phyloP scores from a whole-genome alignment of 1,284 basidiomycete species.

The Cutaneotrichosporon cavernicola region DNA sequence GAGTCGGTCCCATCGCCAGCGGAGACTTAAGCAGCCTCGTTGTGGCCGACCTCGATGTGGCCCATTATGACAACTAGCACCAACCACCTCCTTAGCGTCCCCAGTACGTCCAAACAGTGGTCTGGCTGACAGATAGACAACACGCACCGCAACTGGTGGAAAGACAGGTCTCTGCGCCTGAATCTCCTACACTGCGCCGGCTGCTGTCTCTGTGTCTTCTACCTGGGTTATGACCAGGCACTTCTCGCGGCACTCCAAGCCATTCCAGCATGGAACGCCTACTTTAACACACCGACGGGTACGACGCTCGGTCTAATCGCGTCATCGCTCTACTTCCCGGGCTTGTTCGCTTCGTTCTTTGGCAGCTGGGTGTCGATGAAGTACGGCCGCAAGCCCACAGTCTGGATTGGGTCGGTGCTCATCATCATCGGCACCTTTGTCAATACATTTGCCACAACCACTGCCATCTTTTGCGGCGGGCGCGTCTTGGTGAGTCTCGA shows the following conservation, averaged over 20 bases:
- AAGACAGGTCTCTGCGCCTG: slow-evolving; percentile 30
- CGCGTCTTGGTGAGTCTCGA: slow-evolving; percentile 25
- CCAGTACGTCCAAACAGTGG: not conserved
- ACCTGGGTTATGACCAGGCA: slow-evolving; percentile 29
- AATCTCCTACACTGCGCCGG: slow-evolving; percentile 31
- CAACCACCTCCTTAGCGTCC: not conserved
- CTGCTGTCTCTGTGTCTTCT: slow-evolving; percentile 32
- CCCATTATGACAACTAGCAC: too few species aligned
- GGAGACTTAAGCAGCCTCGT: too few species aligned
- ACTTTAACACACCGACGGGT: slow-evolving; percentile 31
- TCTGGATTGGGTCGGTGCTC: slow-evolving; percentile 30
- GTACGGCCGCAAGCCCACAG: slow-evolving; percentile 26
- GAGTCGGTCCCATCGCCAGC: too few species aligned
- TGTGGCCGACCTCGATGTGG: too few species aligned
- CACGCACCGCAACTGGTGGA: slow-evolving; percentile 34
- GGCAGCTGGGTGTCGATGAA: slow-evolving; percentile 26
- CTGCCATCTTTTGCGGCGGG: slow-evolving; percentile 24
- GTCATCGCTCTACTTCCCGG: slow-evolving; percentile 34
- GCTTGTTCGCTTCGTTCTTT: slow-evolving; percentile 29
- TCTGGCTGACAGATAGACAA: slow-evolving; percentile 18
- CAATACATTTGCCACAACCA: slow-evolving; percentile 30
- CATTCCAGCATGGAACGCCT: slow-evolving; percentile 30
- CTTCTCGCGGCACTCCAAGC: slow-evolving; percentile 32
- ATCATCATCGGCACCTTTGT: slow-evolving; percentile 34
- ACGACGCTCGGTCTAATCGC: slow-evolving; percentile 32